A percentile compares a stretch with the other conserved stretches of the same genome.
Conservation (phyloP, 345 rosid genomes). For the Citrus unshiu region DNA sequence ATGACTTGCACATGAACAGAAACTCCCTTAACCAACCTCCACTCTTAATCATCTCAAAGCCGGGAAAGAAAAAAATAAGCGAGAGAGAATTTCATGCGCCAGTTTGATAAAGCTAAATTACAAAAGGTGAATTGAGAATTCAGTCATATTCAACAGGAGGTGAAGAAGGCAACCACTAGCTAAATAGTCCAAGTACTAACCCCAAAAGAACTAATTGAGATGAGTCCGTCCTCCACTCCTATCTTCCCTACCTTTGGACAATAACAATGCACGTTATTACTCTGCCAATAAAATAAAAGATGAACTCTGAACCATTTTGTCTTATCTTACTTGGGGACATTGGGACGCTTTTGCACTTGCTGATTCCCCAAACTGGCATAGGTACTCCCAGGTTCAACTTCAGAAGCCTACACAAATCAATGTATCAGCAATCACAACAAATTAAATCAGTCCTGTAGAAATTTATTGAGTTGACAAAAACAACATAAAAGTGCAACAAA, state of each 20-base stretch:
- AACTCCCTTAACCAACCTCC: background rate
- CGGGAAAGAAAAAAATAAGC: background rate
- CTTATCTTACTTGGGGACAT: constrained; percentile 35
- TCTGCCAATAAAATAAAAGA: background rate
- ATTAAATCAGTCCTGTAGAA: background rate
- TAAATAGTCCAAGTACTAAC: background rate
- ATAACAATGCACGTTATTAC: background rate
- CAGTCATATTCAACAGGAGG: background rate
- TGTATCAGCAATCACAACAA: constrained; percentile 6
- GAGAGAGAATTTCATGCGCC: background rate
- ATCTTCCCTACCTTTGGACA: background rate
- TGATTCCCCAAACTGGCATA: constrained; percentile 26
- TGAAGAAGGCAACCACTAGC: background rate
- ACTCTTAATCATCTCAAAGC: background rate
- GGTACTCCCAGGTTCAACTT: constrained; percentile 27
- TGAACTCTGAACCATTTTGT: background rate
- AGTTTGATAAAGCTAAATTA: background rate
- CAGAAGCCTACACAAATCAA: constrained; percentile 35
- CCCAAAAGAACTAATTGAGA: background rate
- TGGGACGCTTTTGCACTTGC: constrained; percentile 36
- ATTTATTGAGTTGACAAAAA: background rate
- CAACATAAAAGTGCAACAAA: background rate
- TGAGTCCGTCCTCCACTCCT: background rate
- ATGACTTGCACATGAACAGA: background rate
- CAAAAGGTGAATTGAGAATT: background rate